Base-by-base conservation (phyloP, 768 basidiomycete species). In the Neoboletus magnificus region DNA sequence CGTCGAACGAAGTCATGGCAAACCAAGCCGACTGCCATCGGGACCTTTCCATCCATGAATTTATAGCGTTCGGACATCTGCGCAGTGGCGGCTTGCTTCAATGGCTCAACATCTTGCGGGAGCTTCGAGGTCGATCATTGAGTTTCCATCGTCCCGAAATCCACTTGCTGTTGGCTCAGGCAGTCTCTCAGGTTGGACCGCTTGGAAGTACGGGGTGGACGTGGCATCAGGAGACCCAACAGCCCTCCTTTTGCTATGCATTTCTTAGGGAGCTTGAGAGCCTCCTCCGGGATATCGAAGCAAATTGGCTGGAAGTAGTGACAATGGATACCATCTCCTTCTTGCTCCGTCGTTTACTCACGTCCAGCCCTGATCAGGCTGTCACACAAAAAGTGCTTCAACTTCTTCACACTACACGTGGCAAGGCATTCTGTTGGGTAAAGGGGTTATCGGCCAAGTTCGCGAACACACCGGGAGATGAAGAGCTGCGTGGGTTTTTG, bases 41-140 rank as follows among this genome's bases (percentile, higher is more conserved):
- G 22, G 67, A 74, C 7, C 63, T 83, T 23, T 71, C 58, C 9
- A 56, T 79, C 2, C 79, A 83, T 29, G 81, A 83, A 51, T 77
- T 69, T 33, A 66, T 75, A 13, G 70, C 76, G 0, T 83, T 80
- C 48, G 75, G 73, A 12, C 66, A 71, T 47, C 57, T 83, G 35
- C 78, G 82, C 6, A 72, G 76, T 36, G 81, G 82, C 0, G 54
- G 68, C 0, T 63, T 54, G 2, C 57, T 83, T 0, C 81, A 83
- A 47, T 82, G 80, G 81, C 63, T 75, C 37, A 83, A 83, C 54
- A 75, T 83, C 37, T 54, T 73, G 13, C 73, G 76, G n/a, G 79
- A 79, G 56, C 58, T 83, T n/a, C 69, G 71, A 8, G 69, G 70
- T 8, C 67, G 71, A 22, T 59, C 61, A 0, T 57, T 84, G 51